Evolutionary conservation across 148 eudicot species (phyloP).

Genomic region (Rhododendron mucronatum): DNA sequence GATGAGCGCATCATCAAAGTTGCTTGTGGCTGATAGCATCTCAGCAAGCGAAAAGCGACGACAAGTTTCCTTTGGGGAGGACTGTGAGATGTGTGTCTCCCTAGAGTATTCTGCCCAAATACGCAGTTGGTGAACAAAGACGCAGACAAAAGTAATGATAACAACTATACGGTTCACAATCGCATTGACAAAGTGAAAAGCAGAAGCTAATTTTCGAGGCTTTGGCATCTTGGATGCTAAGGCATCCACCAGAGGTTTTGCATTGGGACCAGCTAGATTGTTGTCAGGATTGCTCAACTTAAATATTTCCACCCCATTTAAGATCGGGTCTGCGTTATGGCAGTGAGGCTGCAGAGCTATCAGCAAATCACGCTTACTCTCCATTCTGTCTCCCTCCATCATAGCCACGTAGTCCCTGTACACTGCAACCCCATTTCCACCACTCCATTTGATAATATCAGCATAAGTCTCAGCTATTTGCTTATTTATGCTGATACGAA

Average conservation of each 20-base stretch:
- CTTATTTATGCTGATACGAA: background rate
- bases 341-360: background rate
- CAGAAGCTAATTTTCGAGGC: background rate
- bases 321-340: background rate
- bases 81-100: background rate
- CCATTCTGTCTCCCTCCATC: background rate
- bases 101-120: background rate
- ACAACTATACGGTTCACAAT: no score
- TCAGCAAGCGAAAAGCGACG: constrained; percentile 14
- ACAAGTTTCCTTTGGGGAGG: background rate
- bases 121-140: background rate
- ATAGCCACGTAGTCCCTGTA: background rate
- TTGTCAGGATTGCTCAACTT: background rate
- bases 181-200: no score
- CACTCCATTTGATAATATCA: background rate
- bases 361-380: background rate
- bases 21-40: constrained; percentile 8
- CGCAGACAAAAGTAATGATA: no score
- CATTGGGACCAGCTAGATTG: background rate
- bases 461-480: background rate
- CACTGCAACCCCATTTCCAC: background rate
- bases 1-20: constrained; percentile 4
- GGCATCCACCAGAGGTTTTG: background rate
- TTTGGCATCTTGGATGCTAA: background rate
- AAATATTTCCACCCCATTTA: background rate